Percentiles rank a stretch among this genome's conserved stretches.
Conservation (phyloP, 2,329 filamentous ascomycete species). For the Sarocladiaceae sp. region DNA sequence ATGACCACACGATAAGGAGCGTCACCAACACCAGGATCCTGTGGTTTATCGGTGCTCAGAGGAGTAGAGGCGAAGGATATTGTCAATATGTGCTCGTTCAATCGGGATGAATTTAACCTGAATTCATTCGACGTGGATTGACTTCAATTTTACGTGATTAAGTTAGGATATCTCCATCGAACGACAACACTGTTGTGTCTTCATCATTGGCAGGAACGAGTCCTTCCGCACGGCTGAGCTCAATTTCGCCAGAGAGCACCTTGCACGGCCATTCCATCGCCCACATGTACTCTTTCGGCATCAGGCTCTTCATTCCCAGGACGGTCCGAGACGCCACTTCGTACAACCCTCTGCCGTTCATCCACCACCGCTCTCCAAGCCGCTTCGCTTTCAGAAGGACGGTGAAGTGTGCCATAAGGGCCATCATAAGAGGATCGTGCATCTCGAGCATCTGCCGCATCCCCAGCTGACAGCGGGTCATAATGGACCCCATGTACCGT, state of each 20-base stretch:
- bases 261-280: background rate
- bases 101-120: too few species aligned
- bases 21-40: too few species aligned
- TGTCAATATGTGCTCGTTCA: too few species aligned
- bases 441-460: background rate
- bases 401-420: background rate
- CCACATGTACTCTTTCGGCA: background rate
- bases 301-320: background rate
- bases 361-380: background rate
- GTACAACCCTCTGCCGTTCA: background rate
- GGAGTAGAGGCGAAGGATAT: too few species aligned
- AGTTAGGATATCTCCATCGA: too few species aligned
- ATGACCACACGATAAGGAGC: too few species aligned
- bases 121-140: too few species aligned
- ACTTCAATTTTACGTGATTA: too few species aligned
- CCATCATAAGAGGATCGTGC: background rate
- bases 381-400: background rate
- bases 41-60: too few species aligned
- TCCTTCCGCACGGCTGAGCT: background rate
- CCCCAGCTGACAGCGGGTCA: background rate
- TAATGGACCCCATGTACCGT: background rate
- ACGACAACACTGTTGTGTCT: too few species aligned
- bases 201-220: background rate
- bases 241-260: background rate
- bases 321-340: background rate